A percentile compares a stretch with the other conserved stretches of the same genome.
Evolutionary conservation across 345 rosid species (phyloP).

Genomic region (Sonneratia alba): DNA sequence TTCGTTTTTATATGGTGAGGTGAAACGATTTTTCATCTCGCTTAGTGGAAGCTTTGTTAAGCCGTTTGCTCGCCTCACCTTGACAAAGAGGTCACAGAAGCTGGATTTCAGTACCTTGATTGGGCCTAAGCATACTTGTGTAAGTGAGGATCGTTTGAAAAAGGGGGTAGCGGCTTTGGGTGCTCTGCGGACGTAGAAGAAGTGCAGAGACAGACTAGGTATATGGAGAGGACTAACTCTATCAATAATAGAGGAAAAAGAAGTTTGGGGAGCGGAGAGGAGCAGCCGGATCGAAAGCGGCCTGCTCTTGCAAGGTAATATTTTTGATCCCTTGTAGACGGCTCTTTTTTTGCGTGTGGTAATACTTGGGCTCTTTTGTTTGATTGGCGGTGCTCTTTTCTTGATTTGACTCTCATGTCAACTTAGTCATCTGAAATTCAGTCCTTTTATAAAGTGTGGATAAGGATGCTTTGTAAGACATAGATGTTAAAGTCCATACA

Average conservation of each 20-base stretch:
- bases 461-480: neutral
- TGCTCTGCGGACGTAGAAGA: slow-evolving; percentile 3
- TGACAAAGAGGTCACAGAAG: neutral
- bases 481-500: neutral
- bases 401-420: neutral
- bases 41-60: neutral
- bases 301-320: slow-evolving; percentile 50
- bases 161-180: neutral
- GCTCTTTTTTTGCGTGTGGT: neutral
- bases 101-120: neutral
- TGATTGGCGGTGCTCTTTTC: neutral
- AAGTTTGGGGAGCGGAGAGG: slow-evolving; percentile 35
- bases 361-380: neutral
- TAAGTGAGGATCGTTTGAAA: neutral
- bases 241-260: slow-evolving; percentile 53
- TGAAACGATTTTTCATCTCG: neutral
- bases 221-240: slow-evolving; percentile 46
- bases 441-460: neutral
- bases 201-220: slow-evolving; percentile 47
- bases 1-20: neutral
- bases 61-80: neutral
- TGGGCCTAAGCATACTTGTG: neutral
- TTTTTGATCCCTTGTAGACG: neutral
- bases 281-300: slow-evolving; percentile 44
- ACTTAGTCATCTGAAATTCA: neutral